Percentiles rank a stretch among this genome's conserved stretches.
Conservation (phyloP, 2,329 filamentous ascomycete species). For the Fusarium equiseti region DNA sequence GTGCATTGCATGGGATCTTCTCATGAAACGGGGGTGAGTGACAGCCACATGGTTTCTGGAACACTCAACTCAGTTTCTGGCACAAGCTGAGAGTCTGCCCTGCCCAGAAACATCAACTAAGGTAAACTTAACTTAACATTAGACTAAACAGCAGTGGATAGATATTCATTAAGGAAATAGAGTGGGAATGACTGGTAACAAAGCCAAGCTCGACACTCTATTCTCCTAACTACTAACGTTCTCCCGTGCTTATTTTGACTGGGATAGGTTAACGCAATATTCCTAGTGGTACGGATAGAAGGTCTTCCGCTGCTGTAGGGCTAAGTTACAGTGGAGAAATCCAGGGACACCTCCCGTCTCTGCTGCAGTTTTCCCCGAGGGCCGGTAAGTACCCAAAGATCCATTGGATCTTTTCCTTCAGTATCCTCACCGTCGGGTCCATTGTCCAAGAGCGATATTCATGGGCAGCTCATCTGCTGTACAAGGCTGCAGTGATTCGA, state of each 20-base stretch:
- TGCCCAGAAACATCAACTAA: neutral
- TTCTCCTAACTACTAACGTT: neutral
- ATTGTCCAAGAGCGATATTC: neutral
- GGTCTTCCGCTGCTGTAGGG: constrained; percentile 3
- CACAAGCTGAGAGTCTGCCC: constrained; percentile 16
- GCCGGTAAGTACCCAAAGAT: neutral
- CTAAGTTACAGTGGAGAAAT: constrained; percentile 13
- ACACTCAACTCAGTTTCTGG: constrained; percentile 8
- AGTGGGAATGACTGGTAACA: neutral
- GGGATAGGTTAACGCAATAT: neutral
- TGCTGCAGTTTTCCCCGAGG: neutral
- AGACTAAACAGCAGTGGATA: neutral
- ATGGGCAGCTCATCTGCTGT: neutral
- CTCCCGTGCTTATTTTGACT: constrained; percentile 5
- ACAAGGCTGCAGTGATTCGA: neutral
- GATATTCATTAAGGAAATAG: neutral
- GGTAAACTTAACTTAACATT: neutral
- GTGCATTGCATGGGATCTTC: constrained; percentile 26
- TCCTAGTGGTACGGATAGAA: neutral
- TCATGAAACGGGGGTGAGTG: constrained; percentile 21
- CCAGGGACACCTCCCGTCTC: neutral
- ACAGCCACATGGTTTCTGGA: constrained; percentile 35
- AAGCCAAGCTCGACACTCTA: neutral
- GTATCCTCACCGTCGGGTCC: constrained; percentile 2
- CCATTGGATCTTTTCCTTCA: neutral